These are phyloP conservation scores for Pseudognaphalium luteoalbum DNA, from an alignment of 129 eudicot species.

Conservation along the genomic window DNA sequence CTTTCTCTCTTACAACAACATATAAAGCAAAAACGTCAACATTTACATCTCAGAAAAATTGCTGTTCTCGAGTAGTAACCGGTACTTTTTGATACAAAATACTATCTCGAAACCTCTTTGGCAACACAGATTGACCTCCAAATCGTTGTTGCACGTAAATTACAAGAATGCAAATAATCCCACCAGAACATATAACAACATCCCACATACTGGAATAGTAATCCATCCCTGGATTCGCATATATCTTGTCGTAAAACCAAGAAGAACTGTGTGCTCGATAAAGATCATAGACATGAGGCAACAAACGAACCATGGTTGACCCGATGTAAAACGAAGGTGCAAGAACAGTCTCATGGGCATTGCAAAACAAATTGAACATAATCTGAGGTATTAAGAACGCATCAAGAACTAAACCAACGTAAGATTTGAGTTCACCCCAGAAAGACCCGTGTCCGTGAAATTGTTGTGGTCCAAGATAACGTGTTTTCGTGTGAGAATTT, in stretches of 20 bases:
- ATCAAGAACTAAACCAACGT: slow-evolving; percentile 73
- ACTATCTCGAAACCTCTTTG: slow-evolving; percentile 48
- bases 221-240: slow-evolving; percentile 80
- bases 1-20: slow-evolving; percentile 8
- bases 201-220: slow-evolving; percentile 79
- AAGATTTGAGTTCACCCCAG: slow-evolving; percentile 74
- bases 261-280: slow-evolving; percentile 58
- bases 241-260: slow-evolving; percentile 61
- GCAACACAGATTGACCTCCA: slow-evolving; percentile 73
- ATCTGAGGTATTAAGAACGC: slow-evolving; percentile 79
- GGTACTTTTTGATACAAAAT: slow-evolving; percentile 68
- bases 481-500: slow-evolving; percentile 28
- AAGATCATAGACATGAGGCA: slow-evolving; percentile 85
- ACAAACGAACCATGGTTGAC: slow-evolving; percentile 65
- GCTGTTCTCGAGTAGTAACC: slow-evolving; percentile 31
- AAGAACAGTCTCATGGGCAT: slow-evolving; percentile 53
- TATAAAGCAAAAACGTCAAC: background rate
- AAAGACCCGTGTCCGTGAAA: slow-evolving; percentile 29
- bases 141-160: slow-evolving; percentile 70
- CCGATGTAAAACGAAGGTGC: slow-evolving; percentile 68
- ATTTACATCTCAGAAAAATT: slow-evolving; percentile 15
- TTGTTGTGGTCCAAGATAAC: background rate
- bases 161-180: slow-evolving; percentile 45
- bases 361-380: slow-evolving; percentile 60
- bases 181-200: slow-evolving; percentile 50